Conservation (phyloP, 495 filamentous ascomycete species). For the Aspergillus hancockii region DNA sequence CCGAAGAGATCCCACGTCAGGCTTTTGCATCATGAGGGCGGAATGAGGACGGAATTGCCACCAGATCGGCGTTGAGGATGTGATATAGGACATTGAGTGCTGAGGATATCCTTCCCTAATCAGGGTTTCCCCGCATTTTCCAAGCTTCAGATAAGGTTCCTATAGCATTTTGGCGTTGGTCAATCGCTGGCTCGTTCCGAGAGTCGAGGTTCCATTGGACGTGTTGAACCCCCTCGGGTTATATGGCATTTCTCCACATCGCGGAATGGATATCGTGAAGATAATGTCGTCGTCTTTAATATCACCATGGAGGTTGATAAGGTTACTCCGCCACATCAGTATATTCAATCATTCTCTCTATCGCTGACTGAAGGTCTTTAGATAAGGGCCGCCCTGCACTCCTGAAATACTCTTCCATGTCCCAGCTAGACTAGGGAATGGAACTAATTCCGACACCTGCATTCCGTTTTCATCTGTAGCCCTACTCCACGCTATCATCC, state of each 20-base stretch:
- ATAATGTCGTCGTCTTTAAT: too few species aligned
- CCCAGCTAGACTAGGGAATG: background rate
- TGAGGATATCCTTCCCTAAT: too few species aligned
- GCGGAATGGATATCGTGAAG: background rate
- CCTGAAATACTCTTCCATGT: background rate
- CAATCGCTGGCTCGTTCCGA: too few species aligned
- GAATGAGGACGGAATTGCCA: slow-evolving; percentile 8
- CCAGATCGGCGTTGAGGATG: background rate
- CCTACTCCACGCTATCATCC: background rate
- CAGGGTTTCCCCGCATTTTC: background rate
- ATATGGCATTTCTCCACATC: background rate
- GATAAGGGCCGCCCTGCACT: background rate
- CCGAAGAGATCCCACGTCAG: background rate
- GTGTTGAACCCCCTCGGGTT: background rate
- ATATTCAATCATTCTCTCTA: too few species aligned
- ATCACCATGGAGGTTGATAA: too few species aligned
- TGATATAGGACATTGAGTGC: too few species aligned
- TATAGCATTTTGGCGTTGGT: background rate
- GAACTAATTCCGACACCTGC: background rate
- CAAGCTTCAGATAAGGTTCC: background rate
- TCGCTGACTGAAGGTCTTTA: background rate
- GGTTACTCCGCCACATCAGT: too few species aligned
- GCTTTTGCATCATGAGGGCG: background rate
- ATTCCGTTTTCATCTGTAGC: background rate
- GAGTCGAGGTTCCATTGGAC: background rate